Percentiles rank a stretch among this genome's conserved stretches.
Evolutionary conservation across 306 rosid genomes (phyloP).

Genomic region (Castanea mollissima): DNA sequence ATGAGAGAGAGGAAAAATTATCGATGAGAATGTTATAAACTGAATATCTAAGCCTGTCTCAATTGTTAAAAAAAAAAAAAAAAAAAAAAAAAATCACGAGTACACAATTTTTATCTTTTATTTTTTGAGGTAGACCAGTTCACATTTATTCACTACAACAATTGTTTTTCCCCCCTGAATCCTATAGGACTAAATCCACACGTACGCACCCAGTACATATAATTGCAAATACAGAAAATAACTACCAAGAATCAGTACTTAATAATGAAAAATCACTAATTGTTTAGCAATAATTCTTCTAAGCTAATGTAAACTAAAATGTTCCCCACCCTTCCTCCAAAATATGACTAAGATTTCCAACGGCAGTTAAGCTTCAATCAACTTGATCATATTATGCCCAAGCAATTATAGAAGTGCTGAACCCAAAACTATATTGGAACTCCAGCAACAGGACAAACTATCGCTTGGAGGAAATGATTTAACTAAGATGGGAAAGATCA

Average conservation of each 20-base stretch:
- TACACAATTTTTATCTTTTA: not conserved
- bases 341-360: not conserved
- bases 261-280: not conserved
- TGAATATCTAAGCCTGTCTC: too few species aligned
- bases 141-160: too few species aligned
- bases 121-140: too few species aligned
- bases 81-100: not conserved
- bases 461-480: slow-evolving; percentile 7
- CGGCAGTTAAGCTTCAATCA: not conserved
- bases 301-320: not conserved
- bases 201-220: not conserved
- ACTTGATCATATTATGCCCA: not conserved
- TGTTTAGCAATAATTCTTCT: not conserved
- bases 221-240: not conserved
- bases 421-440: not conserved
- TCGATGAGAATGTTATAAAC: too few species aligned
- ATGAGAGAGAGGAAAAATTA: too few species aligned
- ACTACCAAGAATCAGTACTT: not conserved
- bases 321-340: not conserved
- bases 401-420: not conserved
- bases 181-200: not conserved
- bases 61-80: too few species aligned
- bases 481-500: slow-evolving; percentile 73
- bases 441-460: not conserved
- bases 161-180: not conserved